Percentiles rank a stretch among this genome's conserved stretches.
Conservation (phyloP, 306 rosid genomes). For the Arachis hypogaea region DNA sequence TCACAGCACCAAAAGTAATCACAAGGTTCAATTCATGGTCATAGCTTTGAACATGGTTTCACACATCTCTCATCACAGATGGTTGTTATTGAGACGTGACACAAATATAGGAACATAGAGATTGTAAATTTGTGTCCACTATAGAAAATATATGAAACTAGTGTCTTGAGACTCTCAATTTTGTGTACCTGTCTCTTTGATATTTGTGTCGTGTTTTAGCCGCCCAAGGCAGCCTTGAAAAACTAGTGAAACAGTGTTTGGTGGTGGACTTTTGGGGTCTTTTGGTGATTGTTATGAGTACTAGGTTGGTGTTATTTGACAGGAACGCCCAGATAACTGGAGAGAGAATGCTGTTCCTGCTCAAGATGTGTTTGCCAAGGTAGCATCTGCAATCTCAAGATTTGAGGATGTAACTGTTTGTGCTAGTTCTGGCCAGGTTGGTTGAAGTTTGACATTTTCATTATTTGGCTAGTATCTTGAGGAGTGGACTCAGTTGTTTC, state of each 20-base stretch:
- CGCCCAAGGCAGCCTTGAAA: too few species aligned
- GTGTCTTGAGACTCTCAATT: too few species aligned
- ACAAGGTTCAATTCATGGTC: neutral
- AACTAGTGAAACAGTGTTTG: neutral
- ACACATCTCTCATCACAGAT: neutral
- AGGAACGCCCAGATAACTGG: slow-evolving; percentile 97
- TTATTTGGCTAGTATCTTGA: neutral
- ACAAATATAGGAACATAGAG: too few species aligned
- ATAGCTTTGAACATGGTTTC: neutral
- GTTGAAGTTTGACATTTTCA: slow-evolving; percentile 24
- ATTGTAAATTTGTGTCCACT: too few species aligned
- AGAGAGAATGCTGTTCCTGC: slow-evolving; percentile 65
- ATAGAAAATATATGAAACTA: too few species aligned
- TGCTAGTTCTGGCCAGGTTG: slow-evolving; percentile 66
- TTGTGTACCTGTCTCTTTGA: too few species aligned
- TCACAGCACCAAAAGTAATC: neutral
- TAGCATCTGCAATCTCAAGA: slow-evolving; percentile 78
- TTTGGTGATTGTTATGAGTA: neutral
- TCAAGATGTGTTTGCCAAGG: slow-evolving; percentile 61
- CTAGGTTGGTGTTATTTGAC: slow-evolving; percentile 27
- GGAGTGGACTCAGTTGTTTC: neutral
- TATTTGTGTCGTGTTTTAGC: too few species aligned
- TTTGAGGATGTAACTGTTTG: slow-evolving; percentile 88
- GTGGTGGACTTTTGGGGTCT: neutral
- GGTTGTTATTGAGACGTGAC: neutral